Conservation (phyloP, 2,329 filamentous ascomycete genomes). For the Allantophomopsis cytisporea region DNA sequence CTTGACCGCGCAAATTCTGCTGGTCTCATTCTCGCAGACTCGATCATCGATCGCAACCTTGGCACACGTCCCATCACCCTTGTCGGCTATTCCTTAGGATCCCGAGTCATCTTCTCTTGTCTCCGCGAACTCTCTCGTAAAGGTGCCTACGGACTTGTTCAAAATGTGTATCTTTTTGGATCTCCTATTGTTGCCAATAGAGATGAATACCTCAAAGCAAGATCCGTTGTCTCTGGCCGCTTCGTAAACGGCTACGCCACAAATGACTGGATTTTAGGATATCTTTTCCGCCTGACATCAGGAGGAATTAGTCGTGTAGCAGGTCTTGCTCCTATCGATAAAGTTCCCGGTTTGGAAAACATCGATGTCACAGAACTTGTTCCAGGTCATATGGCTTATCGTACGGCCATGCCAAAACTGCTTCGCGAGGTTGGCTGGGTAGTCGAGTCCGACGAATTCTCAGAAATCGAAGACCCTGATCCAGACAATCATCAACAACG, state of each 20-base stretch:
- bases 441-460: constrained; percentile 87
- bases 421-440: constrained; percentile 82
- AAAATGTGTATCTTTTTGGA: constrained; percentile 93
- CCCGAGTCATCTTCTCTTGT: constrained; percentile 85
- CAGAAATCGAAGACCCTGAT: constrained; percentile 93
- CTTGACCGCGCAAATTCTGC: constrained; percentile 79
- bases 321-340: constrained; percentile 65
- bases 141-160: constrained; percentile 74
- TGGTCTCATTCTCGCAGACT: constrained; percentile 87
- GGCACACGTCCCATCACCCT: constrained; percentile 86
- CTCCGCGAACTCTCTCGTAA: constrained; percentile 74
- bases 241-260: constrained; percentile 91
- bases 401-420: constrained; percentile 78
- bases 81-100: constrained; percentile 86
- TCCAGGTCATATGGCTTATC: constrained; percentile 92
- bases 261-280: constrained; percentile 95
- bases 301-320: constrained; percentile 85
- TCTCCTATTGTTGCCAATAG: constrained; percentile 83
- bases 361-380: constrained; percentile 77
- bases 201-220: constrained; percentile 73
- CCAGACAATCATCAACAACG: constrained; percentile 81
- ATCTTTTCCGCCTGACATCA: constrained; percentile 87
- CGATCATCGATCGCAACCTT: constrained; percentile 79
- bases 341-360: constrained; percentile 74
- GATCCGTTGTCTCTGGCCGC: constrained; percentile 77